Base-by-base conservation (phyloP, 352 stramenopile genomes). In the Phytophthora pinifolia region DNA sequence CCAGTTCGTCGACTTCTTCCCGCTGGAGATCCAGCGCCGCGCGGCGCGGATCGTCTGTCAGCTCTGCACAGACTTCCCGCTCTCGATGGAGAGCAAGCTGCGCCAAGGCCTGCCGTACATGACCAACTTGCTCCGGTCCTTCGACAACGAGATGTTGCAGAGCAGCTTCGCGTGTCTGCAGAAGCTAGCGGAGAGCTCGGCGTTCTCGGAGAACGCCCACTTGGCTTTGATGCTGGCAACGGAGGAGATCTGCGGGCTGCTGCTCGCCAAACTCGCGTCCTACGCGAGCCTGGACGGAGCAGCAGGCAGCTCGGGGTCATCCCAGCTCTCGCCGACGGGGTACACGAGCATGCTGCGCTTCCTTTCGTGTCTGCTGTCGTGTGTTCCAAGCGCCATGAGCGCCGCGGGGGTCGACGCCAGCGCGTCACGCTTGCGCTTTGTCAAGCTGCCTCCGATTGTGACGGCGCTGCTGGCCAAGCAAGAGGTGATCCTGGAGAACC, bases 1-100 rank as follows among this genome's bases (percentile, higher is more conserved):
- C 17, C 79, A 92, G 70, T 89, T 87, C 51, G 62, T 92, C 9
- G 82, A 92, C 47, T 92, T 92, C 51, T 92, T 92, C 49, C 75
- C 79, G 13, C 56, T 89, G 33, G 79, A 88, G 42, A 88, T 84
- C 30, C 82, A 92, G 47, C 82, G 79, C 10, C 74, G 71, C 4
- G 79, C 77, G 4, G 78, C 73, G 2, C 66, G 67, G 0, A 77
- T 89, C 15, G 79, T 86, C 8, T 65, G 66, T 0, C 62, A 80
- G 25, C 45, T 89, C 12, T 88, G 79, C 41, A 76, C 59, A 0
- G 64, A 83, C 29, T 72, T 85, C 25, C 58, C 67, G 0, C 25
- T 61, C 2, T 46, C 62, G 0, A 48, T 75, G 42, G 43, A 54
- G 15, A 49, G 20, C 1, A 62, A 79, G 31, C 17, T 89, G n/a